phyloP scores from a whole-genome alignment of 2,329 filamentous ascomycete species.

The Beauveria sp. region DNA sequence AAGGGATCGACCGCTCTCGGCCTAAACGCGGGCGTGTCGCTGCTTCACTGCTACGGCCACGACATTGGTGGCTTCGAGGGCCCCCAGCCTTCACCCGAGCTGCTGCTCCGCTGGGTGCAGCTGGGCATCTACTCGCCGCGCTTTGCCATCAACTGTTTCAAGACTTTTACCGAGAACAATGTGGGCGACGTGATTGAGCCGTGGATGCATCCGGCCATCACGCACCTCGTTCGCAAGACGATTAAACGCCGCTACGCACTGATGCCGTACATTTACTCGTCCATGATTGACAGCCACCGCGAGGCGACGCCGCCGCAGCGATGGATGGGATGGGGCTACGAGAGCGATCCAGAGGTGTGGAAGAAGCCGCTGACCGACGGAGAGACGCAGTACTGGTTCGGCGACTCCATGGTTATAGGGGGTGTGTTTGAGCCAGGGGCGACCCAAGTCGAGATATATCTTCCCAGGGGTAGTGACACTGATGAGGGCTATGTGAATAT shows the following conservation, averaged over 20 bases:
- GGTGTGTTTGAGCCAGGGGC: slow-evolving; percentile 58
- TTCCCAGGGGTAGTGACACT: slow-evolving; percentile 41
- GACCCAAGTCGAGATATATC: slow-evolving; percentile 49
- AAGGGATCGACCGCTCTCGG: slow-evolving; percentile 63
- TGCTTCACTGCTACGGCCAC: slow-evolving; percentile 64
- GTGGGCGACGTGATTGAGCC: slow-evolving; percentile 70
- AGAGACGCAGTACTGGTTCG: slow-evolving; percentile 68
- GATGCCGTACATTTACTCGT: slow-evolving; percentile 63
- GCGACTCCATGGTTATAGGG: slow-evolving; percentile 56
- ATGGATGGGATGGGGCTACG: slow-evolving; percentile 69
- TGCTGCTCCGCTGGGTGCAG: slow-evolving; percentile 67
- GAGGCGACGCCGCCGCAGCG: slow-evolving; percentile 57
- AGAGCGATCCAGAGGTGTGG: slow-evolving; percentile 61
- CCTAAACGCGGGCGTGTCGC: slow-evolving; percentile 58
- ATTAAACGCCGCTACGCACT: slow-evolving; percentile 66
- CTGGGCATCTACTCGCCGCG: slow-evolving; percentile 61
- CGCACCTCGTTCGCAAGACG: slow-evolving; percentile 52
- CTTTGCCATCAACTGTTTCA: slow-evolving; percentile 74
- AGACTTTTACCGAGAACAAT: slow-evolving; percentile 58
- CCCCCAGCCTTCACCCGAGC: slow-evolving; percentile 61
- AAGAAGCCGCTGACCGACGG: slow-evolving; percentile 49
- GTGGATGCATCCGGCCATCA: slow-evolving; percentile 67
- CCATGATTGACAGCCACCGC: slow-evolving; percentile 53
- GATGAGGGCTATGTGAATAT: slow-evolving; percentile 56
- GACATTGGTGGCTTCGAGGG: slow-evolving; percentile 73